Evolutionary conservation across 371 early-diverging fungal species (phyloP).

Genomic region (Actinomortierella ambigua): DNA sequence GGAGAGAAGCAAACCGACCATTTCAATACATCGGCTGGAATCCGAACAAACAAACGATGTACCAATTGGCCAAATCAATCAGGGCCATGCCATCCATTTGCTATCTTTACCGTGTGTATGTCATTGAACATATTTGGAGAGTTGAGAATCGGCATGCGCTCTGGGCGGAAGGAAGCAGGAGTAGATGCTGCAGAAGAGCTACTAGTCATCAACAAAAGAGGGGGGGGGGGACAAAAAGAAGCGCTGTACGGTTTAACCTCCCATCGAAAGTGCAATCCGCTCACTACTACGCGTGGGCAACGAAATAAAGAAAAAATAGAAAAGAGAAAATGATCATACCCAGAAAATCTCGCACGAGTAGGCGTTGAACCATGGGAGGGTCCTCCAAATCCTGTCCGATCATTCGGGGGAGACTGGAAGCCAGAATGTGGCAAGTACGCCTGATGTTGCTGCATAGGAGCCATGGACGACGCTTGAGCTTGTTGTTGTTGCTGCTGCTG

Average conservation of each 20-base stretch:
- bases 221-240: background rate
- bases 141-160: slow-evolving; percentile 34
- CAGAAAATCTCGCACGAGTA: background rate
- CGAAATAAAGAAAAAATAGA: too few relatives aligned
- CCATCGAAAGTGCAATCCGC: background rate
- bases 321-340: slow-evolving; percentile 1
- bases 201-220: slow-evolving; percentile 2
- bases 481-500: background rate
- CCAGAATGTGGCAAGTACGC: background rate
- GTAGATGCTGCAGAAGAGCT: slow-evolving; percentile 23
- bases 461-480: too few relatives aligned
- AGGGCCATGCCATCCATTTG: too few relatives aligned
- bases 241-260: background rate
- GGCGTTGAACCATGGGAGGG: background rate
- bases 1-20: too few relatives aligned
- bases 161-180: slow-evolving; percentile 21
- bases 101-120: slow-evolving; percentile 58
- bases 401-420: background rate
- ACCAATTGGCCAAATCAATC: too few relatives aligned
- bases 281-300: too few relatives aligned
- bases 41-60: too few relatives aligned
- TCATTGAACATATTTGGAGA: slow-evolving; percentile 55
- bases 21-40: too few relatives aligned
- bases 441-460: background rate
- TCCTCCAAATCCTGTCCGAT: background rate